These are phyloP conservation scores for Aspergillus piperis DNA, from an alignment of 2,329 filamentous ascomycete species.

Conservation along the genomic window DNA sequence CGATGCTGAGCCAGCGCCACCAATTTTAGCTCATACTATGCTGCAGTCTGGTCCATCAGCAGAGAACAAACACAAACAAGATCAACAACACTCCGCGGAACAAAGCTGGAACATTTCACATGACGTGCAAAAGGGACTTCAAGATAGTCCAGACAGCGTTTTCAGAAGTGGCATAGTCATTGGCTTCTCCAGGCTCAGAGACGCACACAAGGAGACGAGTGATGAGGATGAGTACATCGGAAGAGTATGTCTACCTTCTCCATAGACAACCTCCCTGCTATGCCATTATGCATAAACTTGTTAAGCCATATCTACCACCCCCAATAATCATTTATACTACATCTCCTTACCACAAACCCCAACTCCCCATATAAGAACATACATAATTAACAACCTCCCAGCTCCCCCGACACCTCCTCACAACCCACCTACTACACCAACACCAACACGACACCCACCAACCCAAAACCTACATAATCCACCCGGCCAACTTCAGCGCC, in stretches of 20 bases:
- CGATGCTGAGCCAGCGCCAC: constrained; percentile 32
- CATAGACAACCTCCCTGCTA: neutral
- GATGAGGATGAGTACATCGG: constrained; percentile 32
- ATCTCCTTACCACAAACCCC: neutral
- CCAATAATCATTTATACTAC: neutral
- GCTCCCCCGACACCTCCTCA: constrained; percentile 35
- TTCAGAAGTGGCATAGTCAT: constrained; percentile 35
- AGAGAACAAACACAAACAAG: neutral
- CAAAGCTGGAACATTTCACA: constrained; percentile 29
- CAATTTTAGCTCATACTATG: constrained; percentile 35
- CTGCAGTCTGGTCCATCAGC: constrained; percentile 16
- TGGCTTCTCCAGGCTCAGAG: constrained; percentile 35
- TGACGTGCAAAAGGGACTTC: constrained; percentile 27
- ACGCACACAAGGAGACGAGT: constrained; percentile 21
- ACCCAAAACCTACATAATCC: constrained; percentile 37
- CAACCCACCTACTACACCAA: constrained; percentile 20
- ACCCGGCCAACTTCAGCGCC: constrained; percentile 31
- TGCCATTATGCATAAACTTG: neutral
- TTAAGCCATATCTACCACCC: neutral
- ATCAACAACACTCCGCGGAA: neutral
- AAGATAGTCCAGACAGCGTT: constrained; percentile 12
- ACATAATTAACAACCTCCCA: constrained; percentile 14
- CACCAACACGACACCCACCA: neutral
- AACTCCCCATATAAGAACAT: neutral
- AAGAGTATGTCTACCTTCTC: constrained; percentile 26